Percentiles rank a stretch among this genome's conserved stretches.
These are phyloP conservation scores for Flaveria trinervia DNA, from an alignment of 129 eudicot genomes.

Conservation along the genomic window DNA sequence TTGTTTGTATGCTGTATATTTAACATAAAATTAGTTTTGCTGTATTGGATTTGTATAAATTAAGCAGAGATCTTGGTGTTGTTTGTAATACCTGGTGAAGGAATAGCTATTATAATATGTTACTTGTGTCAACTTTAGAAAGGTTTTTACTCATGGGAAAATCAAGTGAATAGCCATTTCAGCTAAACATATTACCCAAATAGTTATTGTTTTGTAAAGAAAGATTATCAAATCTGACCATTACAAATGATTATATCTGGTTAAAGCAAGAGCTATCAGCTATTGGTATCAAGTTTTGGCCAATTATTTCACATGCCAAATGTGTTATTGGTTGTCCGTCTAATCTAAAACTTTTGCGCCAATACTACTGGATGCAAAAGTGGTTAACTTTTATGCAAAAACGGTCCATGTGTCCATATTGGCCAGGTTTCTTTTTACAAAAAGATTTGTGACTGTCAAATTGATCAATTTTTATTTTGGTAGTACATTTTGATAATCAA, in stretches of 20 bases:
- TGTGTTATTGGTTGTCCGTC: not conserved
- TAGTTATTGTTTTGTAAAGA: too few relatives aligned
- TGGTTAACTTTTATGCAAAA: not conserved
- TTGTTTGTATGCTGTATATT: conserved; percentile 1
- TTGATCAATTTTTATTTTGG: not conserved
- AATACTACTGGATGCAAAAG: not conserved
- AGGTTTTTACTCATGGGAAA: not conserved
- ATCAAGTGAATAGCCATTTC: not conserved
- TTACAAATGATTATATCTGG: too few relatives aligned
- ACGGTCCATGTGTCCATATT: not conserved
- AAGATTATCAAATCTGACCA: too few relatives aligned
- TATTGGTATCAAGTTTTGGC: not conserved
- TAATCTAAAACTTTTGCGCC: not conserved
- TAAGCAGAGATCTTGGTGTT: not conserved
- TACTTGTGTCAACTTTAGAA: not conserved
- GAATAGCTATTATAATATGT: not conserved
- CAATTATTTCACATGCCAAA: not conserved
- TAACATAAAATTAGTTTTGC: conserved; percentile 2
- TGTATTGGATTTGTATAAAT: not conserved
- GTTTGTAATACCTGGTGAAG: conserved; percentile 8
- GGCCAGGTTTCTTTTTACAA: not conserved
- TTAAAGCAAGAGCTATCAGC: too few relatives aligned
- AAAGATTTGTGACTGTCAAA: not conserved
- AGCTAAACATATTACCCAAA: not conserved
- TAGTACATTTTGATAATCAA: too few relatives aligned